Evolutionary conservation across 495 filamentous ascomycete species (phyloP), one percentile per base, ranked within the genome.

Genomic region (Neurospora sp.): DNA sequence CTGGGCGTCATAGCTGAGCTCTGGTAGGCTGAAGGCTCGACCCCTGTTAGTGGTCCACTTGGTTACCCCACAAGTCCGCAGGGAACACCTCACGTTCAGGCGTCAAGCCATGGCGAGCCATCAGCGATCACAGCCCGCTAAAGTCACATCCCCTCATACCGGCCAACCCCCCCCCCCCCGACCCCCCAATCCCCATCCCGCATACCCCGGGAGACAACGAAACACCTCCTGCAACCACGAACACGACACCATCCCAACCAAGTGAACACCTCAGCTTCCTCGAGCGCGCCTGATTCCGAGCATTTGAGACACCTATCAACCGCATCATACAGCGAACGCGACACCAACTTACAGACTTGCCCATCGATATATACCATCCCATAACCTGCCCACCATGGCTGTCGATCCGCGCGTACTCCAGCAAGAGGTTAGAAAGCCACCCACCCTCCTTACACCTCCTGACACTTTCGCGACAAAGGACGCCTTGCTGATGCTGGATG

Each of bases 321-420:
- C 38, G 35, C 3, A 16, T 41, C 44, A 46, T 31, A 35, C 22
- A 35, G 16, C 40, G 59, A 74, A n/a, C 46, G 18, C 35, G 40
- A 40, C 7, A 40, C 6, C 8, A 46, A 35, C 14, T 20, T 31
- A 16, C 14, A 5, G n/a, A 42, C 31, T 69, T 41, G 69, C 41
- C 42, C 14, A 66, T 66, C 53, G 27, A 66, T 66, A 44, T 44
- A 35, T 66, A 66, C 27, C 53, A 35, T 59, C 27, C 1, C 73
- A 76, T n/a, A 69, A 75, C 27, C 37, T 69, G 59, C 68, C 74
- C 75, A 81, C 18, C 61, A 86, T 86, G 84, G 79, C 84, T 69
- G 79, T 81, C 73, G 84, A 86, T 73, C 84, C 84, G 70, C 84
- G 82, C 73, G 81, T 80, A 69, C 81, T 87, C 18, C 72, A 83